Percentiles rank a stretch among this genome's conserved stretches.
These are phyloP conservation scores for Phtheirospermum japonicum DNA, from an alignment of 257 asterid genomes.

Conservation along the genomic window DNA sequence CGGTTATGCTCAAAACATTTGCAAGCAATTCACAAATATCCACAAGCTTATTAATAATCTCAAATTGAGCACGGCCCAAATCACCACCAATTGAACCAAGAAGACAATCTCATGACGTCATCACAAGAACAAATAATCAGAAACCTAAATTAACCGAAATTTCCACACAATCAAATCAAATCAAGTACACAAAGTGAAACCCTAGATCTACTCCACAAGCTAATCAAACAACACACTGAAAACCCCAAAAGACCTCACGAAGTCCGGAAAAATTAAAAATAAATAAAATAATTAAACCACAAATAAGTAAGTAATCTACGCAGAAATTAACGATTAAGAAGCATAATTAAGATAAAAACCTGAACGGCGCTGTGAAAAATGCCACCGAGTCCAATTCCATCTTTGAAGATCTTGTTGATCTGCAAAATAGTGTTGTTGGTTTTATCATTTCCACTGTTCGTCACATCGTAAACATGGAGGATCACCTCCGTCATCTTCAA, in stretches of 20 bases:
- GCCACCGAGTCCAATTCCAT: constrained; percentile 98
- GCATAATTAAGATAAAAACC: constrained; percentile 33
- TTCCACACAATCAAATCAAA: constrained; percentile 2
- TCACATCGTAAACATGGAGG: constrained; percentile 96
- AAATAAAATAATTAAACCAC: constrained; percentile 8
- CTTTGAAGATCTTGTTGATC: constrained; percentile 97
- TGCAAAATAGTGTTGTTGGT: constrained; percentile 91
- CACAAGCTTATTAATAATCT: not conserved
- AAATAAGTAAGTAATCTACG: not conserved
- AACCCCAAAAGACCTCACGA: not conserved
- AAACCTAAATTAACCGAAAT: not conserved
- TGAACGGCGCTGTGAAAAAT: constrained; percentile 98
- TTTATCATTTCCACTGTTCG: constrained; percentile 86
- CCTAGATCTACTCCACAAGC: constrained; percentile 38
- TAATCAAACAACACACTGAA: not conserved
- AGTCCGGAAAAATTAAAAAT: too few species aligned
- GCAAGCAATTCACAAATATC: not conserved
- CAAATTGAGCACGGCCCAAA: constrained; percentile 1
- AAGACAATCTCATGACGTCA: not conserved
- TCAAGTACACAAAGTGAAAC: constrained; percentile 26
- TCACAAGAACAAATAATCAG: constrained; percentile 4
- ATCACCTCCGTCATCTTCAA: constrained; percentile 60
- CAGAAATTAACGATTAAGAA: not conserved
- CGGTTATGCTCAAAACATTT: not conserved
- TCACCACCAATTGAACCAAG: constrained; percentile 2